Base-by-base conservation (phyloP, 768 basidiomycete species). In the Boletus rubroflammeus region DNA sequence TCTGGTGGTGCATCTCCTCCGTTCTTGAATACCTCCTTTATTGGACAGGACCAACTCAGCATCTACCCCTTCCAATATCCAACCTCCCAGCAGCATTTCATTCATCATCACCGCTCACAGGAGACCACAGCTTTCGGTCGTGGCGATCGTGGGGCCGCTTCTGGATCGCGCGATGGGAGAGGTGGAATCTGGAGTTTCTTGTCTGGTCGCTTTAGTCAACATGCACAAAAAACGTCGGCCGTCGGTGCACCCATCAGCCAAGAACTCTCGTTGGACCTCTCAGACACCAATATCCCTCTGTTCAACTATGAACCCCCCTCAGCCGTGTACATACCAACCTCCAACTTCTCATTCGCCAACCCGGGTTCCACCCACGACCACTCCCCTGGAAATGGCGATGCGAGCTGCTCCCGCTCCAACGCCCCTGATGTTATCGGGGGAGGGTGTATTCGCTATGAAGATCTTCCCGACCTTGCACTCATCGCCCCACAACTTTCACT, bases 381-480 rank as follows among this genome's bases (percentile, higher is more conserved):
- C n/a, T n/a, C n/a, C n/a, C n/a, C n/a, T n/a, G n/a, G n/a, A n/a
- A n/a, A n/a, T n/a, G n/a, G n/a, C n/a, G n/a, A n/a, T n/a, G n/a
- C n/a, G n/a, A n/a, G n/a, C n/a, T n/a, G n/a, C n/a, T n/a, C n/a
- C n/a, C n/a, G n/a, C n/a, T n/a, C n/a, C n/a, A n/a, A n/a, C n/a
- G n/a, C n/a, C n/a, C n/a, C n/a, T n/a, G n/a, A n/a, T n/a, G n/a
- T n/a, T n/a, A n/a, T n/a, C n/a, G n/a, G n/a, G n/a, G n/a, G n/a
- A n/a, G n/a, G n/a, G n/a, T n/a, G n/a, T n/a, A n/a, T n/a, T n/a
- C 23, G 23, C 4, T 25, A 25, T 62, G 69, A 73, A 5, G 79
- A 83, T 25, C 73, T 86, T 21, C 72, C 75, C 38, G 63, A 45
- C 32, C 61, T 66, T 15, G 3, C 61, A 2, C 65, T 69, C 35